Percentiles rank a stretch among this genome's conserved stretches.
Conservation (phyloP, 306 rosid species). For the Urtica urens region DNA sequence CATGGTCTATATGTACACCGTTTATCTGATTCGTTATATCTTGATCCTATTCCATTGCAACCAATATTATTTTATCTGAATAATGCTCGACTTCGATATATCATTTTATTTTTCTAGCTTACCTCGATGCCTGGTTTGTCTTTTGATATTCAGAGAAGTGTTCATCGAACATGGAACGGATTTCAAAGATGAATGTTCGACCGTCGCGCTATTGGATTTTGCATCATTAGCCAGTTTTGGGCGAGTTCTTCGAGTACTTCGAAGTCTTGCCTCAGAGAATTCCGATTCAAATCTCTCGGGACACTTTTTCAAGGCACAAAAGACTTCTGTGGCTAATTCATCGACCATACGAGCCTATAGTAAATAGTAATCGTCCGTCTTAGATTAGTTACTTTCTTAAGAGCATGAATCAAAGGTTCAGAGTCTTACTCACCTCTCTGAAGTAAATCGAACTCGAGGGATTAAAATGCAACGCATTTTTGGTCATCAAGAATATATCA, state of each 20-base stretch:
- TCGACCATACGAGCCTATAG: slow-evolving; percentile 55
- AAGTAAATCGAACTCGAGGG: slow-evolving; percentile 47
- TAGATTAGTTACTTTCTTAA: too few relatives aligned
- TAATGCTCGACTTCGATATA: slow-evolving; percentile 8
- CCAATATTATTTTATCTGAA: slow-evolving; percentile 13
- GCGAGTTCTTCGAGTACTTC: slow-evolving; percentile 18
- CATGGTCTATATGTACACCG: slow-evolving; percentile 24
- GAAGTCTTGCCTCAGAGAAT: slow-evolving; percentile 31
- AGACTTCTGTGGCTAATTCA: slow-evolving; percentile 41
- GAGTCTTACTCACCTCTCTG: slow-evolving; percentile 41
- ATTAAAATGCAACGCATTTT: slow-evolving; percentile 67
- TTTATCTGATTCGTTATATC: slow-evolving; percentile 18
- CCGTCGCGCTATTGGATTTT: slow-evolving; percentile 19
- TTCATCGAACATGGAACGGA: slow-evolving; percentile 14
- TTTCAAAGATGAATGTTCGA: slow-evolving; percentile 16
- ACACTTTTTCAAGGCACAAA: slow-evolving; percentile 29
- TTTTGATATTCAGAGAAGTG: slow-evolving; percentile 17
- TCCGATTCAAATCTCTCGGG: slow-evolving; percentile 44
- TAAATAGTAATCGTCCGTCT: slow-evolving; percentile 10
- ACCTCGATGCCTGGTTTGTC: slow-evolving; percentile 14
- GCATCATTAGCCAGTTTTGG: slow-evolving; percentile 8
- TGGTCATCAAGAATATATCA: slow-evolving; percentile 45
- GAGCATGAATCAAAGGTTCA: background rate
- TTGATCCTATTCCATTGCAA: slow-evolving; percentile 16
- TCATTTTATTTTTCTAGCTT: too few relatives aligned